A percentile compares a stretch with the other conserved stretches of the same genome.
These are phyloP conservation scores for Isatis tinctoria DNA, from an alignment of 345 rosid species.

Conservation along the genomic window DNA sequence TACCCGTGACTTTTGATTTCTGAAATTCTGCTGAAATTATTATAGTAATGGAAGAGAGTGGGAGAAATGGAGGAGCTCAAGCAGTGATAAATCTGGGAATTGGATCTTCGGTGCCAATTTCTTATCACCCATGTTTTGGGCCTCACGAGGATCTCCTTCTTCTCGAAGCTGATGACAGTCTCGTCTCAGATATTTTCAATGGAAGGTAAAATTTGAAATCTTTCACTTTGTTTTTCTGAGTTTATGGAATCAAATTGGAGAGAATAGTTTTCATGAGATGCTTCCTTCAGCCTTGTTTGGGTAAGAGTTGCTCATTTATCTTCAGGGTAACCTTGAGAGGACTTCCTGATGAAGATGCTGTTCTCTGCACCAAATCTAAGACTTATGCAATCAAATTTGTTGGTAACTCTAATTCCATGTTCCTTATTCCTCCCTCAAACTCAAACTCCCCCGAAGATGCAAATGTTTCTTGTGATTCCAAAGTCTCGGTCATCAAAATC, in stretches of 20 bases:
- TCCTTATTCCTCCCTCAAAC: slow-evolving; percentile 64
- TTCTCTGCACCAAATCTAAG: slow-evolving; percentile 80
- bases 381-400: slow-evolving; percentile 80
- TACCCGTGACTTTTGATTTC: neutral
- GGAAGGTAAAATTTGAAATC: slow-evolving; percentile 40
- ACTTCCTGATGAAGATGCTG: slow-evolving; percentile 82
- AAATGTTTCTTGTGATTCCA: slow-evolving; percentile 29
- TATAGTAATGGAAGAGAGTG: slow-evolving; percentile 30
- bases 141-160: slow-evolving; percentile 65
- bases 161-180: slow-evolving; percentile 69
- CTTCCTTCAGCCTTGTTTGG: neutral
- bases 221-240: neutral
- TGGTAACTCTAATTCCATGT: slow-evolving; percentile 74
- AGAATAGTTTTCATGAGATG: neutral
- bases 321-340: slow-evolving; percentile 75
- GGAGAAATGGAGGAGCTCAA: slow-evolving; percentile 46
- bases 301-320: neutral
- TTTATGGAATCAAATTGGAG: neutral
- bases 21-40: neutral
- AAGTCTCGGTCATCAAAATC: slow-evolving; percentile 50
- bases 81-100: slow-evolving; percentile 54
- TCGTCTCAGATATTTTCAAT: slow-evolving; percentile 60
- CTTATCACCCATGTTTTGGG: slow-evolving; percentile 67
- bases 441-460: slow-evolving; percentile 17
- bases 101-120: slow-evolving; percentile 48